Percentiles rank a stretch among this genome's conserved stretches.
phyloP scores from a whole-genome alignment of 163 green algal genomes.

The Prototheca cutis region DNA sequence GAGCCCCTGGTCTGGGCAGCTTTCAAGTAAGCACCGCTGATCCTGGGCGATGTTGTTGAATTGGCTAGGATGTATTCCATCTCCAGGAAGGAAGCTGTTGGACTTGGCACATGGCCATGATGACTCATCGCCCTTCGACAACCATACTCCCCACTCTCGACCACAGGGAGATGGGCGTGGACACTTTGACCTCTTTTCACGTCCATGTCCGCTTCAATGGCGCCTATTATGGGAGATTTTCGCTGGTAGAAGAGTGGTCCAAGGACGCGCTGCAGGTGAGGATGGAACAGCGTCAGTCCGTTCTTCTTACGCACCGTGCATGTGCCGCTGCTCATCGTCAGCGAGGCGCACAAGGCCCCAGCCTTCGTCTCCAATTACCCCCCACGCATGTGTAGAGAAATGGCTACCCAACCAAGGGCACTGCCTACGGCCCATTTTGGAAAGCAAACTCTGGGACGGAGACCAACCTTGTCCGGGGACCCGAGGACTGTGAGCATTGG shows the following conservation, averaged over 20 bases:
- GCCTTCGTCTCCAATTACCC: too few relatives aligned
- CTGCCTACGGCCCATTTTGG: conserved; percentile 30
- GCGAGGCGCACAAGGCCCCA: too few relatives aligned
- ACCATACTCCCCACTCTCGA: too few relatives aligned
- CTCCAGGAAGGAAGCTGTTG: too few relatives aligned
- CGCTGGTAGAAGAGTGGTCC: conserved; percentile 10
- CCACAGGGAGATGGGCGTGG: conserved; percentile 24
- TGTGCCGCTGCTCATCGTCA: too few relatives aligned
- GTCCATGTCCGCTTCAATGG: conserved; percentile 62
- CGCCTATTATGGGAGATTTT: conserved; percentile 47
- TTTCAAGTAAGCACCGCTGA: conserved; percentile 28
- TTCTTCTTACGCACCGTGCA: too few relatives aligned
- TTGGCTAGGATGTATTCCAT: too few relatives aligned
- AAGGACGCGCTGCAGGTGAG: conserved; percentile 6
- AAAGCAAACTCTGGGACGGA: conserved; percentile 50
- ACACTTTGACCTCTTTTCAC: conserved; percentile 33
- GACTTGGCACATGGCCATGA: too few relatives aligned
- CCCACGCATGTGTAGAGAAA: neutral
- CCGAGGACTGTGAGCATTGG: too few relatives aligned
- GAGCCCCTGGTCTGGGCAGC: conserved; percentile 58
- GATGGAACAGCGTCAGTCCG: too few relatives aligned
- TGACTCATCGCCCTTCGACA: too few relatives aligned
- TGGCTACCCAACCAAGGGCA: conserved; percentile 6
- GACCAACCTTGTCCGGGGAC: conserved; percentile 65
- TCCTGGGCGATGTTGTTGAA: too few relatives aligned